Evolutionary conservation across 1,139 yeast genomes (phyloP), one percentile per base, ranked within the genome.

Genomic region (Saccharomyces hybrid): DNA sequence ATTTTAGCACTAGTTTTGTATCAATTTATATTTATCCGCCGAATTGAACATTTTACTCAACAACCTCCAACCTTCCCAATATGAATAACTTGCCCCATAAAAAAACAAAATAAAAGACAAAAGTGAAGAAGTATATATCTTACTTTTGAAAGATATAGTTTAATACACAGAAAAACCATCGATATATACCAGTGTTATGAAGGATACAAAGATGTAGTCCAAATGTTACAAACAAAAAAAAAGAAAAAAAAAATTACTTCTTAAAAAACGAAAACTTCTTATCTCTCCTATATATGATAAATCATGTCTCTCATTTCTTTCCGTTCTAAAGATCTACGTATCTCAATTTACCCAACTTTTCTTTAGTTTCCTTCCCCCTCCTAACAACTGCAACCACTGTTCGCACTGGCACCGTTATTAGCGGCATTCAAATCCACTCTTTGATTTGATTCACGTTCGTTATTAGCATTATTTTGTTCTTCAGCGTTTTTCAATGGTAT

Each of bases 381-480:
- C 42, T 41, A 51, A 30, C 53, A 51, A 28, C 50, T 51, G 16
- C 53, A 51, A n/a, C 38, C 44, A 16, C 44, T 44, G 48, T 50
- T 50, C 13, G 52, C 49, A 8, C 49, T 41, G 7, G 52, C 14
- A 13, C 32, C 47, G 14, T 44, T 44, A 48, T 31, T 48, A 30
- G 27, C 16, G 4, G 53, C 38, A 7, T 46, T 42, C 16, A 51
- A 41, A 16, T 51, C 50, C 20, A 51, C 53, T 9, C 50, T 50
- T 32, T 50, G 46, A 13, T 47, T 51, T 2, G 50, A 26, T 6
- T 34, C 50, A 41, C 25, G 23, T 20, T 31, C 34, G 14, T 50
- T 44, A 25, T 28, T 49, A 14, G 26, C 48, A 2, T 13, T 25
- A 41, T 41, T 49, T 52, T 50, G 58, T 41, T 51, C 48, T 38